Evolutionary conservation across 2,329 filamentous ascomycete genomes (phyloP).

Genomic region (Epichloe aotearoae): DNA sequence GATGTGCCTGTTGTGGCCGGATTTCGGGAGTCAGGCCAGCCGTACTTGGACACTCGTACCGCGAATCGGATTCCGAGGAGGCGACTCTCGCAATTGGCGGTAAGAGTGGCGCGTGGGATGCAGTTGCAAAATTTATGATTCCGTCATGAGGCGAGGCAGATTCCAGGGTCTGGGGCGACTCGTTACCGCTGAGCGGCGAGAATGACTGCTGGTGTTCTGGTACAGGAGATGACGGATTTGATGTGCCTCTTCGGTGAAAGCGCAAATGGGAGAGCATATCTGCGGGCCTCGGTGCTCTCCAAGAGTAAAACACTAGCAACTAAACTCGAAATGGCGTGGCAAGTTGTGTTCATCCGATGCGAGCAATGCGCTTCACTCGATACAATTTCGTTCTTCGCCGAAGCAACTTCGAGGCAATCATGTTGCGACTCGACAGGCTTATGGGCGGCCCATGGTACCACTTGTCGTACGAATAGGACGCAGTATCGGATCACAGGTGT

Average conservation of each 20-base stretch:
- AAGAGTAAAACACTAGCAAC: not conserved
- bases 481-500: not conserved
- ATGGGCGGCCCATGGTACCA: not conserved
- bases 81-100: constrained; percentile 38
- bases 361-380: not conserved
- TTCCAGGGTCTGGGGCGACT: constrained; percentile 29
- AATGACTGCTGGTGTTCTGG: constrained; percentile 31
- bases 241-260: constrained; percentile 44
- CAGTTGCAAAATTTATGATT: constrained; percentile 20
- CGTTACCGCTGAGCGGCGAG: constrained; percentile 24
- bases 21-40: constrained; percentile 10
- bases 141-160: constrained; percentile 21
- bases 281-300: not conserved
- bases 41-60: constrained; percentile 9
- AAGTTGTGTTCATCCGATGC: not conserved
- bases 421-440: not conserved
- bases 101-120: constrained; percentile 30
- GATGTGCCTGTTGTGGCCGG: constrained; percentile 15
- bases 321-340: not conserved
- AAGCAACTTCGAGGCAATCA: not conserved
- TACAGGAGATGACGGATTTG: constrained; percentile 40
- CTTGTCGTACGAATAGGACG: not conserved
- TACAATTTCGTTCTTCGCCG: not conserved
- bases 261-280: constrained; percentile 41
- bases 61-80: constrained; percentile 23